These are phyloP conservation scores for Flammula alnicola DNA, from an alignment of 1,284 basidiomycete species.

Conservation along the genomic window DNA sequence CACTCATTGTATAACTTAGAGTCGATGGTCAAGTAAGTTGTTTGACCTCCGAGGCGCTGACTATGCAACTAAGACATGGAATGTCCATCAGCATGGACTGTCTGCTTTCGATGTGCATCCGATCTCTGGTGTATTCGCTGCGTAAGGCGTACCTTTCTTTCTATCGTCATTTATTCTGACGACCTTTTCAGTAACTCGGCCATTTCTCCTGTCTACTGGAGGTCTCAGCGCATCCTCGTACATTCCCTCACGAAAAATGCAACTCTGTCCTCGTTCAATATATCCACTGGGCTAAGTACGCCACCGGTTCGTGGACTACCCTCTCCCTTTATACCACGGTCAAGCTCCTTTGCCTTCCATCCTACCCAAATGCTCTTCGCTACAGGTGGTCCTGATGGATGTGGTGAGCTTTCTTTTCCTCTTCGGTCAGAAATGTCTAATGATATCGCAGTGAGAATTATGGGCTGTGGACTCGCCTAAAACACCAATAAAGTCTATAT, in stretches of 20 bases:
- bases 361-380: conserved; percentile 83
- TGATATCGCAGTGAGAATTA: conserved; percentile 25
- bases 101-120: conserved; percentile 90
- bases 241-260: conserved; percentile 52
- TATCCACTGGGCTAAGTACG: conserved; percentile 57
- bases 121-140: conserved; percentile 84
- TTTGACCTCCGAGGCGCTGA: conserved; percentile 88
- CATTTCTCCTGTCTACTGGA: conserved; percentile 60
- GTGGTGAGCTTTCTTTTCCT: conserved; percentile 42
- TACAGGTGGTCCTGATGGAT: conserved; percentile 73
- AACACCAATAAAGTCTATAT: not conserved
- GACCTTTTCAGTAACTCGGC: conserved; percentile 58
- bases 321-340: conserved; percentile 64
- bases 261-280: conserved; percentile 52
- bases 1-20: conserved; percentile 45
- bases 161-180: conserved; percentile 8
- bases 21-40: conserved; percentile 90
- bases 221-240: conserved; percentile 64
- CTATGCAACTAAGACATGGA: conserved; percentile 66
- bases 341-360: conserved; percentile 73
- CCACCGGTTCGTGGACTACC: conserved; percentile 57
- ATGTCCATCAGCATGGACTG: conserved; percentile 74
- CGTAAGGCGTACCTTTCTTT: conserved; percentile 55
- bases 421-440: not conserved
- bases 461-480: conserved; percentile 21